A percentile compares a stretch with the other conserved stretches of the same genome.
Evolutionary conservation across 768 basidiomycete genomes (phyloP).

Genomic region (Nidularia sp.): DNA sequence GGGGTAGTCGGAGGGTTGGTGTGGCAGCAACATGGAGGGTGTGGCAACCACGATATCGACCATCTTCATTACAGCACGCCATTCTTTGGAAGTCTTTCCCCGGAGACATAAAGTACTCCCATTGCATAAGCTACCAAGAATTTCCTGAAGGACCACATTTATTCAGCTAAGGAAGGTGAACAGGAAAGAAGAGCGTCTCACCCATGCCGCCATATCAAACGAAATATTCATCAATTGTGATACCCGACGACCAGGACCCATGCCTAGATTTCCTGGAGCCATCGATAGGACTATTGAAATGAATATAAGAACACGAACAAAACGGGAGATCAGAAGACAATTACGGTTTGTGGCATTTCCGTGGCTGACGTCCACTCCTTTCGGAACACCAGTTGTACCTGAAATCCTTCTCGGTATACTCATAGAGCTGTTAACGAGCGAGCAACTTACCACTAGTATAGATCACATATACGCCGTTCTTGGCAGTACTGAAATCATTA

Average conservation of each 20-base stretch:
- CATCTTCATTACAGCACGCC: conserved; percentile 45
- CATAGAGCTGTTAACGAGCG: conserved; percentile 1
- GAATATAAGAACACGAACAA: conserved; percentile 11
- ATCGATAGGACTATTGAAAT: conserved; percentile 30
- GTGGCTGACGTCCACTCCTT: conserved; percentile 60
- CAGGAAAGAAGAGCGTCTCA: conserved; percentile 24
- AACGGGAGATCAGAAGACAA: conserved; percentile 11
- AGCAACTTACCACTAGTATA: conserved; percentile 51
- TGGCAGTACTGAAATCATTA: conserved; percentile 29
- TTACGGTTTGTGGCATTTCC: conserved; percentile 55
- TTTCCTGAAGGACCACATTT: too few relatives aligned
- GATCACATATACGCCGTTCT: conserved; percentile 52
- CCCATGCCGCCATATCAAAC: conserved; percentile 69
- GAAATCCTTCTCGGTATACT: conserved; percentile 2
- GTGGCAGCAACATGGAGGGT: conserved; percentile 49
- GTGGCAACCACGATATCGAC: conserved; percentile 54
- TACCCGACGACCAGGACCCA: conserved; percentile 52
- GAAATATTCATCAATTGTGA: conserved; percentile 61
- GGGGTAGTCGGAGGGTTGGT: conserved; percentile 49
- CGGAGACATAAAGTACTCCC: conserved; percentile 51
- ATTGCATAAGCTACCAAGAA: conserved; percentile 48
- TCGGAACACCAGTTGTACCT: conserved; percentile 56
- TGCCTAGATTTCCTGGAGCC: conserved; percentile 53
- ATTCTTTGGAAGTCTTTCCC: conserved; percentile 49
- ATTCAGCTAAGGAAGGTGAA: conserved; percentile 25